A percentile compares a stretch with the other conserved stretches of the same genome.
These are phyloP conservation scores for Barnettozyma populi DNA, from an alignment of 805 yeast species.

Conservation along the genomic window DNA sequence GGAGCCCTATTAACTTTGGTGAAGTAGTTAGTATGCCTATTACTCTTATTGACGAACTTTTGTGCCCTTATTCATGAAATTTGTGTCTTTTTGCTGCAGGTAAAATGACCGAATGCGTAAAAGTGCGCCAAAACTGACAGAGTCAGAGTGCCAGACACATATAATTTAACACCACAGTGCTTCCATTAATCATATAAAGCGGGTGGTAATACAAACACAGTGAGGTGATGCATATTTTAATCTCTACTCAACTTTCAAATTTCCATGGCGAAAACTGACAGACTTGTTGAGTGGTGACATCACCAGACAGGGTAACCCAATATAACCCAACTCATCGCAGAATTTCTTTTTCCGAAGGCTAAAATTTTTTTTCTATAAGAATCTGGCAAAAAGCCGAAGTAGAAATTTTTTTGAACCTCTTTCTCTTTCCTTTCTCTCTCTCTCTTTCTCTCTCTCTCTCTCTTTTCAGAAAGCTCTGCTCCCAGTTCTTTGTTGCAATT, in stretches of 20 bases:
- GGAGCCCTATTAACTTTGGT: neutral
- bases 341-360: neutral
- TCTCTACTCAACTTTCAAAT: neutral
- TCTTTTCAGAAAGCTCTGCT: conserved; percentile 28
- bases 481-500: conserved; percentile 12
- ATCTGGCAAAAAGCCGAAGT: conserved; percentile 3
- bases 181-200: too few relatives aligned
- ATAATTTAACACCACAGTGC: neutral
- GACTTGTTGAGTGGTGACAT: neutral
- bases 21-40: neutral
- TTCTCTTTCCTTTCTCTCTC: conserved; percentile 20
- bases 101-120: conserved; percentile 4
- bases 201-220: neutral
- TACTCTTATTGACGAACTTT: neutral
- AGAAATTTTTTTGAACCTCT: conserved; percentile 9
- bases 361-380: conserved; percentile 11
- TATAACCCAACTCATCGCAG: conserved; percentile 9
- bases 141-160: neutral
- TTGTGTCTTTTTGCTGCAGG: conserved; percentile 1
- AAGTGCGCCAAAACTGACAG: neutral
- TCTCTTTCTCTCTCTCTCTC: conserved; percentile 28
- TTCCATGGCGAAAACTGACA: neutral
- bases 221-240: neutral
- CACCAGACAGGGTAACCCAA: neutral
- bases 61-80: neutral